Percentiles rank a stretch among this genome's conserved stretches.
These are phyloP conservation scores for sunflower (Helianthus annuus) DNA, from an alignment of 129 eudicot species.

Conservation along the genomic window DNA sequence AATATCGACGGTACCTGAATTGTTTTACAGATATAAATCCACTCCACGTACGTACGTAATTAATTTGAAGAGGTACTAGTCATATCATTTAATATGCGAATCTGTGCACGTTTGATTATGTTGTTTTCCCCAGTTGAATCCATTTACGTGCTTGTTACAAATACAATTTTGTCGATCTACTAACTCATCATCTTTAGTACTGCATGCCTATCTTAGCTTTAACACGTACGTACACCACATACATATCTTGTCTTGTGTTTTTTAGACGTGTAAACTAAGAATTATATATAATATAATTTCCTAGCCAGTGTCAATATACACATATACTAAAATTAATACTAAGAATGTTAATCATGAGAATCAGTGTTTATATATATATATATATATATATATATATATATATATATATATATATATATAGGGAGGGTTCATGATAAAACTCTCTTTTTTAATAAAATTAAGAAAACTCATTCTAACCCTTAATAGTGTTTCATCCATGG, in stretches of 20 bases:
- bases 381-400: too few relatives aligned
- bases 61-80: neutral
- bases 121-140: slow-evolving; percentile 4
- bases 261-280: neutral
- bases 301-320: too few relatives aligned
- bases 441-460: too few relatives aligned
- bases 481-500: too few relatives aligned
- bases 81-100: neutral
- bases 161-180: neutral
- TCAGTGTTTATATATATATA: too few relatives aligned
- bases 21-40: neutral
- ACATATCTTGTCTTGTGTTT: neutral
- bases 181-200: neutral
- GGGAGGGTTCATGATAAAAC: too few relatives aligned
- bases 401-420: too few relatives aligned
- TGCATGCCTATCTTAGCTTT: too few relatives aligned
- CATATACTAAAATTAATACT: too few relatives aligned
- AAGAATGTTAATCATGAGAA: too few relatives aligned
- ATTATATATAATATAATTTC: too few relatives aligned
- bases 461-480: too few relatives aligned
- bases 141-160: neutral
- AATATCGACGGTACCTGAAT: neutral
- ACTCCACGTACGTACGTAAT: neutral
- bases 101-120: neutral
- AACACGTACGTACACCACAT: neutral